A percentile compares a stretch with the other conserved stretches of the same genome.
phyloP scores from a whole-genome alignment of 176 grass and related monocot genomes.

The Bothriochloa decipiens region DNA sequence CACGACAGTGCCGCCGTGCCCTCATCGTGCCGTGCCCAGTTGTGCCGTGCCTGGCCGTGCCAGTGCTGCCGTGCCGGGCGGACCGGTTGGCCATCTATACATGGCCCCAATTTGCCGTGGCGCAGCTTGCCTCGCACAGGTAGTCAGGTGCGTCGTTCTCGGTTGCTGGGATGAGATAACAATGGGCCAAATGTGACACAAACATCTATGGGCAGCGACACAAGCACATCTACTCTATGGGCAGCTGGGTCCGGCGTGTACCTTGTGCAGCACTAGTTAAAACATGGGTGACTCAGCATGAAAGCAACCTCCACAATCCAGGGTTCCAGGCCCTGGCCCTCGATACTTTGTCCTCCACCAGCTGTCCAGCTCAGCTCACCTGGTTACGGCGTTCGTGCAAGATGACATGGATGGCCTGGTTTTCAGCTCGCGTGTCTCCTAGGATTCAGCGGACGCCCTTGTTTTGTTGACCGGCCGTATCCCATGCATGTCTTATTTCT shows the following conservation, averaged over 20 bases:
- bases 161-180: neutral
- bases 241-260: conserved; percentile 16
- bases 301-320: conserved; percentile 32
- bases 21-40: no score
- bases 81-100: no score
- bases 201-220: no score
- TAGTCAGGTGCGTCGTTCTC: neutral
- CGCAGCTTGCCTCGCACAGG: no score
- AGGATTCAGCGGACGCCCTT: neutral
- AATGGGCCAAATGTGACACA: conserved; percentile 3
- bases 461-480: neutral
- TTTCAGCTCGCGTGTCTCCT: conserved; percentile 3
- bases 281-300: conserved; percentile 38
- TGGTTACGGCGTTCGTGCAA: neutral
- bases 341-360: neutral
- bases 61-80: no score
- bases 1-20: no score
- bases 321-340: neutral
- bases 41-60: no score
- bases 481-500: neutral
- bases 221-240: neutral
- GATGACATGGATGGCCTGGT: conserved; percentile 6
- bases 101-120: no score
- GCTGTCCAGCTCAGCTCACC: neutral
- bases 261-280: neutral